Base-by-base conservation (phyloP, 768 basidiomycete species). In the Lenzites betulinus region DNA sequence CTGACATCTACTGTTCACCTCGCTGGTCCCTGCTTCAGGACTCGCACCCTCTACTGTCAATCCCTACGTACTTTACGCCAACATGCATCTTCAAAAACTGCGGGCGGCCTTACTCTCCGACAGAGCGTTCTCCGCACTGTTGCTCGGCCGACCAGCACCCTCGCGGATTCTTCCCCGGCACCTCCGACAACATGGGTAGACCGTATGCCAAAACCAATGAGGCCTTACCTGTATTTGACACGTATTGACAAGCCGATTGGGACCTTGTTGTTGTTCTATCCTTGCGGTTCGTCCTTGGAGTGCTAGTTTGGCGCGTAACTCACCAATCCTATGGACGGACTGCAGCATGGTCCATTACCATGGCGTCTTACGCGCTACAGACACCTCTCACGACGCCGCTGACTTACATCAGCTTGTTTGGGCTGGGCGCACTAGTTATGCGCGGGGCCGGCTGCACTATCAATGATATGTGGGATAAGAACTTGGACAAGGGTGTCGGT, bases 401-500 rank as follows among this genome's bases (percentile, higher is more conserved):
- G 54, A 86, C 83, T 18, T 96, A 94, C 69, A 78, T 93, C 48
- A 76, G 84, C 35, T 77, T 98, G 1, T 98, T 98, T 69, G 95
- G 93, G 2, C 71, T 88, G 11, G 97, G 97, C 1, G 95, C 97
- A 0, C 66, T 97, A 44, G 82, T 98, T 51, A 99, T 99, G 97
- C 87, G 97, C 20, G 93, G 96, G 6, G 97, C 97, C 22, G 97
- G 97, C 3, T 99, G 97, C 74, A 98, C 93, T 2, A 96, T 99
- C 67, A 99, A 99, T 72, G 97, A 99, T 71, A 87, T 99, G 87
- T 98, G 97, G 96, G 97, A 99, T 75, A 82, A 81, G 64, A 86
- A 92, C 62, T 83, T 97, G 46, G 97, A 99, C 79, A 87, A 86
- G 70, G 87, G 88, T 39, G 97, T 98, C 50, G 94, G 95, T 95